phyloP scores from a whole-genome alignment of 257 asterid genomes.

The Asclepias syriaca region DNA sequence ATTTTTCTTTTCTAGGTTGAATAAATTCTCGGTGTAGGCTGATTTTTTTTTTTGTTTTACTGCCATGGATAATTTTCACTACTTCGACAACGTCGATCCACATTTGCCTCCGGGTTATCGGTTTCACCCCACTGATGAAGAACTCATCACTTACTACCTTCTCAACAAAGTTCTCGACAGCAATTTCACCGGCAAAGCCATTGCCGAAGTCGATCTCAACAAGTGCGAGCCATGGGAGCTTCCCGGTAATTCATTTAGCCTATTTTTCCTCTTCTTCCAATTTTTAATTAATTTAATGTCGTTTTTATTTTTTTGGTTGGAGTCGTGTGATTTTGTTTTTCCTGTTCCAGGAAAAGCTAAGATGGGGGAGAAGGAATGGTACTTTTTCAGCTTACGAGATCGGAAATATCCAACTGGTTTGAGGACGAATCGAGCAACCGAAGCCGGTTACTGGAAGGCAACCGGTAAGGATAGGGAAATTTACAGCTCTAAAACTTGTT shows the following conservation, averaged over 20 bases:
- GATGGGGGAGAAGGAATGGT: conserved; percentile 97
- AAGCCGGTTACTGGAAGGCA: conserved; percentile 96
- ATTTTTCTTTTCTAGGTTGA: no score
- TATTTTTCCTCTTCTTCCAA: no score
- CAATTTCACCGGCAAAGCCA: conserved; percentile 57
- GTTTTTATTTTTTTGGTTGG: no score
- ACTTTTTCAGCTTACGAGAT: conserved; percentile 80
- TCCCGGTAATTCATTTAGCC: conserved; percentile 40
- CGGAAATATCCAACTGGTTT: conserved; percentile 85
- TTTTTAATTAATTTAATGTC: no score
- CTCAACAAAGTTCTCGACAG: conserved; percentile 71
- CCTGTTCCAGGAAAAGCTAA: conserved; percentile 48
- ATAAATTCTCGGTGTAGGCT: neutral
- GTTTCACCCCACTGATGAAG: conserved; percentile 92
- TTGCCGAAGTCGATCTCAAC: conserved; percentile 87
- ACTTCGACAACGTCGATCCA: conserved; percentile 37
- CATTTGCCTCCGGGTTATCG: conserved; percentile 78
- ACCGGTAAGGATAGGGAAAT: conserved; percentile 92
- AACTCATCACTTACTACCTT: conserved; percentile 72
- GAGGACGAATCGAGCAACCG: conserved; percentile 90
- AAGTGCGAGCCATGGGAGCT: conserved; percentile 95
- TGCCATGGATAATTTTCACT: conserved; percentile 40
- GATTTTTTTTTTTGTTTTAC: no score
- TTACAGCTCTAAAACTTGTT: conserved; percentile 53
- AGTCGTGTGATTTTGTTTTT: no score